Evolutionary conservation across 1,284 basidiomycete species (phyloP), one percentile per base, ranked within the genome.

Genomic region (Ganoderma leucocontextum): DNA sequence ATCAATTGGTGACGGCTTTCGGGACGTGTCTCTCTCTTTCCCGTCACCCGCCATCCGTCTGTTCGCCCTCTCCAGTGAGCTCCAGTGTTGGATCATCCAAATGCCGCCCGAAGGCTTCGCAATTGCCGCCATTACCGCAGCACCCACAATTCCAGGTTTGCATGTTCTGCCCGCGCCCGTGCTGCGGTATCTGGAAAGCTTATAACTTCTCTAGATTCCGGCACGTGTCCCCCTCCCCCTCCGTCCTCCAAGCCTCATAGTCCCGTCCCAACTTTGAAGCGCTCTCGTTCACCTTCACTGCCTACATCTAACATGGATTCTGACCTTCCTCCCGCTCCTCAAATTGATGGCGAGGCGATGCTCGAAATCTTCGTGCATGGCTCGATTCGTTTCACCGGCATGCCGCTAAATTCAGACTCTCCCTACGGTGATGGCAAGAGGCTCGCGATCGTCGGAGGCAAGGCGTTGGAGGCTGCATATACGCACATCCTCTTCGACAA

Each of bases 321-420:
- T 35, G 57, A 36, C 33, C 72, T 82, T 42, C 82, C 83, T 59
- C 76, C 80, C 19, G 73, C 83, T 55, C 86, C 86, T 52, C 78
- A 79, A 64, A 77, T 87, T 64, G 77, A 79, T 53, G 85, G 84
- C 69, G 86, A 90, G 60, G 78, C 88, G 52, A 80, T 88, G 72
- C 83, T 93, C 64, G 86, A 90, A 72, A 87, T 91, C 59, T 91
- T 86, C 75, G 91, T 89, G 6, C 91, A 93, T 75, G 83, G 79
- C 70, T 91, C 91, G 33, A 81, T 93, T 63, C 82, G 86, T 60
- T 84, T 84, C 60, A 78, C 81, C 53, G 80, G 80, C 49, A 80
- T 79, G 25, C 80, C 80, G 39, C 78, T 76, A 36, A 75, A 79
- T 62, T 81, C 82, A 44, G 82, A 84, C 57, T 77, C 75, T 38